A percentile compares a stretch with the other conserved stretches of the same genome.
phyloP scores from a whole-genome alignment of 176 grass and related monocot species.

The Triticum dicoccoides region DNA sequence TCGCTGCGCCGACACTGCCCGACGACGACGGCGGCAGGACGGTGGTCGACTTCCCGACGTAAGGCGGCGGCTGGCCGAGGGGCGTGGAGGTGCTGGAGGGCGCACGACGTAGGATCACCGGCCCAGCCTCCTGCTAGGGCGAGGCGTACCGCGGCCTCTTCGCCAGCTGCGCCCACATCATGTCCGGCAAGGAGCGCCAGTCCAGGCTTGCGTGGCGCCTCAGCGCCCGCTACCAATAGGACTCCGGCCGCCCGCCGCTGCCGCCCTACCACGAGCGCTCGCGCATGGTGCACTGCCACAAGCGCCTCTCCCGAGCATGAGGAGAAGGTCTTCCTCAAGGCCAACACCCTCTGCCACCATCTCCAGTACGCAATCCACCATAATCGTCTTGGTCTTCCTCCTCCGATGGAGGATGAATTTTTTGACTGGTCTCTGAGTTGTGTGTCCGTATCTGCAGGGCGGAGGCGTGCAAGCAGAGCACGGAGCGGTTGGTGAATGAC shows the following conservation, averaged over 20 bases:
- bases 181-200: constrained; percentile 55
- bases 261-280: constrained; percentile 32
- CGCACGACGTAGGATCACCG: constrained; percentile 29
- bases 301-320: constrained; percentile 49
- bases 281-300: constrained; percentile 52
- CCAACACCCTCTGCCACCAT: constrained; percentile 70
- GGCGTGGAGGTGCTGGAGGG: constrained; percentile 48
- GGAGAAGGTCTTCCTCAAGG: constrained; percentile 55
- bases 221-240: constrained; percentile 64
- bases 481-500: too few species aligned
- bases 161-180: constrained; percentile 57
- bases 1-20: background rate
- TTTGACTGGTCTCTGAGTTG: background rate
- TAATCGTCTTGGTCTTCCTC: background rate
- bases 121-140: constrained; percentile 42
- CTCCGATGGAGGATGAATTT: background rate
- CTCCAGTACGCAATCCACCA: constrained; percentile 27
- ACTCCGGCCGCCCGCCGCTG: constrained; percentile 50
- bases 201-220: constrained; percentile 59
- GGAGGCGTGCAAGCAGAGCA: too few species aligned
- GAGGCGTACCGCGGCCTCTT: constrained; percentile 31
- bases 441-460: too few species aligned
- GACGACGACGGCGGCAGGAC: background rate
- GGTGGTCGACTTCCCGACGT: constrained; percentile 37
- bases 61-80: background rate